These are phyloP conservation scores for Ceratocystis cubensis DNA, from an alignment of 2,329 filamentous ascomycete genomes.

Conservation along the genomic window DNA sequence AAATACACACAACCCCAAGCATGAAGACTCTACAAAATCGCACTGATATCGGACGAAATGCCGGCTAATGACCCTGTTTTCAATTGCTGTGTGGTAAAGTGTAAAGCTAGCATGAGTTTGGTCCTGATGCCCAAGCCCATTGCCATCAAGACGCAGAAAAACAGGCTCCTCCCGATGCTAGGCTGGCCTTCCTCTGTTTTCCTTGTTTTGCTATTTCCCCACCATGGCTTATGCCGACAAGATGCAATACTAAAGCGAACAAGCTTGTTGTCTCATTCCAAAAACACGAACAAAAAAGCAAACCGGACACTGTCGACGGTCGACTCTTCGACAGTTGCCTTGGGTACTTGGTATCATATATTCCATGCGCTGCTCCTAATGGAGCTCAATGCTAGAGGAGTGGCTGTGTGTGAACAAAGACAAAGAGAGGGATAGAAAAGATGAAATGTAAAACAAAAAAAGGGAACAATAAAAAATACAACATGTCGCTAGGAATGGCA, in stretches of 20 bases:
- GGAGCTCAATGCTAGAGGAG: conserved; percentile 12
- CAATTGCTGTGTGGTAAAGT: not conserved
- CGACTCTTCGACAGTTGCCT: conserved; percentile 6
- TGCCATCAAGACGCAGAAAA: not conserved
- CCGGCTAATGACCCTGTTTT: not conserved
- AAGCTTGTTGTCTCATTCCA: not conserved
- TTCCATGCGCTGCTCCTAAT: conserved; percentile 10
- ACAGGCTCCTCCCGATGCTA: not conserved
- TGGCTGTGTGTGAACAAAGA: conserved; percentile 5
- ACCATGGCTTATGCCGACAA: not conserved
- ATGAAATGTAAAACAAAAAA: conserved; percentile 4
- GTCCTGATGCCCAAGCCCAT: conserved; percentile 8
- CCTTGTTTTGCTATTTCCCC: not conserved
- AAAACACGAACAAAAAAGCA: conserved; percentile 12
- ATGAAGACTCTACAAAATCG: not conserved
- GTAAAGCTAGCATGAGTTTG: not conserved
- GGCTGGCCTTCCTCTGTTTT: not conserved
- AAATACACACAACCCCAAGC: not conserved
- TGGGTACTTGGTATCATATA: conserved; percentile 17
- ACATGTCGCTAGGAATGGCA: conserved; percentile 3
- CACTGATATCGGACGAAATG: not conserved
- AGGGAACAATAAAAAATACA: not conserved
- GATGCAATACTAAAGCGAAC: conserved; percentile 1
- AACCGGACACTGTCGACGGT: conserved; percentile 17
- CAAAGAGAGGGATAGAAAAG: not conserved